Percentiles rank a stretch among this genome's conserved stretches.
phyloP scores from a whole-genome alignment of 2,329 filamentous ascomycete genomes.

The Cladosporium phlei region DNA sequence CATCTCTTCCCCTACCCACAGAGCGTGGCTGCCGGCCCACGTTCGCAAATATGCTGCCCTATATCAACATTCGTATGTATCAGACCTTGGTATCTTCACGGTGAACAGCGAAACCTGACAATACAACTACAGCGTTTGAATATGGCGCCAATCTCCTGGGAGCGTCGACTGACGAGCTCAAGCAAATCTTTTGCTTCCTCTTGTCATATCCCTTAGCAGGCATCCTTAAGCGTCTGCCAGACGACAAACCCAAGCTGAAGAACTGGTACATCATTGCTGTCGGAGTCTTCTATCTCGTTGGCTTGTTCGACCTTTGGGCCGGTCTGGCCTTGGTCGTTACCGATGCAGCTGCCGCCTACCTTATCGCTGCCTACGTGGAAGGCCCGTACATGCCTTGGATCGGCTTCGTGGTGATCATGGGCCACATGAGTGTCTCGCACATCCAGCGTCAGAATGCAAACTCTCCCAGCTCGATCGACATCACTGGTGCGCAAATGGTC shows the following conservation, averaged over 20 bases:
- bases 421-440: slow-evolving; percentile 88
- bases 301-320: slow-evolving; percentile 86
- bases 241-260: slow-evolving; percentile 75
- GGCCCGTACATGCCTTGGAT: slow-evolving; percentile 98
- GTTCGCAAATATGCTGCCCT: slow-evolving; percentile 54
- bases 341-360: slow-evolving; percentile 73
- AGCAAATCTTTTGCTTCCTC: slow-evolving; percentile 85
- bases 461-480: slow-evolving; percentile 67
- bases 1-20: no score
- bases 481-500: slow-evolving; percentile 96
- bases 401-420: slow-evolving; percentile 89
- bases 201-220: slow-evolving; percentile 88
- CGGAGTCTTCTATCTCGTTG: slow-evolving; percentile 85
- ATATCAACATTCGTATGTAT: slow-evolving; percentile 56
- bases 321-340: slow-evolving; percentile 75
- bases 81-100: not conserved
- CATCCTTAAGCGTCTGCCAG: slow-evolving; percentile 83
- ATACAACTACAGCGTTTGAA: slow-evolving; percentile 51
- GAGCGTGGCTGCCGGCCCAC: no score
- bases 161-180: slow-evolving; percentile 67
- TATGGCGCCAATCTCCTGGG: slow-evolving; percentile 55
- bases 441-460: slow-evolving; percentile 71
- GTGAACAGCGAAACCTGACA: slow-evolving; percentile 10
- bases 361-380: slow-evolving; percentile 75
- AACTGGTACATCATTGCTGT: slow-evolving; percentile 84